These are phyloP conservation scores for Backusella morwellensis DNA, from an alignment of 192 early-diverging fungal species.

Conservation along the genomic window DNA sequence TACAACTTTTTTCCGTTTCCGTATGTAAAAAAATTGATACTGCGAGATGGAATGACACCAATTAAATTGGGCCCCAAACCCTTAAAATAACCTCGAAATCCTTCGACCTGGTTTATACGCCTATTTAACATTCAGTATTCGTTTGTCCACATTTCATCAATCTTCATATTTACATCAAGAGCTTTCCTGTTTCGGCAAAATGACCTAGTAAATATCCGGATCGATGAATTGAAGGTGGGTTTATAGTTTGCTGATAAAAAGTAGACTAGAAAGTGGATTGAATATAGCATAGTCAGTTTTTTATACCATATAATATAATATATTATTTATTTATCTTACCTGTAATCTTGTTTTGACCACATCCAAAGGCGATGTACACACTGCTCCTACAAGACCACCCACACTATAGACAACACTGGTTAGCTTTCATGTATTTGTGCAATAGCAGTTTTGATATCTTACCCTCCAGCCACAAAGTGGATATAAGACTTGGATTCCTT, in stretches of 20 bases:
- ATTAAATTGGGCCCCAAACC: conserved; percentile 91
- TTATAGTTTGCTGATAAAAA: conserved; percentile 30
- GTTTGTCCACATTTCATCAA: not conserved
- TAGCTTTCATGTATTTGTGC: not conserved
- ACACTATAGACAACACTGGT: conserved; percentile 38
- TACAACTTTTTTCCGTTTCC: conserved; percentile 83
- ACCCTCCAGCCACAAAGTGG: conserved; percentile 73
- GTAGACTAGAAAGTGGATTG: conserved; percentile 28
- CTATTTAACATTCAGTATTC: conserved; percentile 11
- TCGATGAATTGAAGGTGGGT: conserved; percentile 9
- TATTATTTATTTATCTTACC: conserved; percentile 38
- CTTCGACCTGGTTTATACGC: conserved; percentile 72
- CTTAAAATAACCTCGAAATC: conserved; percentile 84
- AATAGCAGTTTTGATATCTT: conserved; percentile 13
- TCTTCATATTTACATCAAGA: conserved; percentile 39
- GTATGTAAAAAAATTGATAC: conserved; percentile 93
- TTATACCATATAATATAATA: not conserved
- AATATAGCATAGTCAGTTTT: not conserved
- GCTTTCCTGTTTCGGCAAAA: conserved; percentile 47
- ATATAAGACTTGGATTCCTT: conserved; percentile 36
- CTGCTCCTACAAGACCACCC: conserved; percentile 80
- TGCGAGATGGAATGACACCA: conserved; percentile 92
- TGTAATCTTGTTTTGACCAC: conserved; percentile 95
- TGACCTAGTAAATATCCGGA: conserved; percentile 38
- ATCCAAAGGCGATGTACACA: conserved; percentile 89